phyloP scores from a whole-genome alignment of 2,329 filamentous ascomycete species.

The Amesomyces nigricolor region DNA sequence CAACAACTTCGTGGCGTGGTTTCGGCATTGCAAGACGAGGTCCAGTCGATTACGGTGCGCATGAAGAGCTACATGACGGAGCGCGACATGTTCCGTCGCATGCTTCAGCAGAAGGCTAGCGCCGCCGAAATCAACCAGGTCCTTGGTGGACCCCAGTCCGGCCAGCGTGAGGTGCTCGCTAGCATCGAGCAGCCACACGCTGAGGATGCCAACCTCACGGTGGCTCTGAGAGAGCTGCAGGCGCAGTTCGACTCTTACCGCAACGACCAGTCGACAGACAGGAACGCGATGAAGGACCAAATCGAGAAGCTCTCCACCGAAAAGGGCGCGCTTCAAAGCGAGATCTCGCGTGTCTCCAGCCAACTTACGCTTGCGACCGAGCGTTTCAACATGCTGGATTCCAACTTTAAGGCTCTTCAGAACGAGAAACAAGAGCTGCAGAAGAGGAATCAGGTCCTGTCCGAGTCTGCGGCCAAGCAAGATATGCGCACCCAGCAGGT shows the following conservation, averaged over 20 bases:
- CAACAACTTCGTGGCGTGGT: slow-evolving; percentile 44
- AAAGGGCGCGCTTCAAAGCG: slow-evolving; percentile 74
- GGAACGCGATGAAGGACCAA: slow-evolving; percentile 77
- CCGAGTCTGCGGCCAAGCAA: slow-evolving; percentile 81
- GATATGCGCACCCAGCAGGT: slow-evolving; percentile 87
- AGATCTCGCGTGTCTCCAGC: slow-evolving; percentile 72
- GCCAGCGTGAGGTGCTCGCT: slow-evolving; percentile 47
- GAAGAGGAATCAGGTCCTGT: slow-evolving; percentile 69
- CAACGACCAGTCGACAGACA: slow-evolving; percentile 76
- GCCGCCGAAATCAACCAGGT: slow-evolving; percentile 59
- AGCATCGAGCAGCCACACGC: slow-evolving; percentile 55
- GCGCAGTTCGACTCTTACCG: slow-evolving; percentile 84
- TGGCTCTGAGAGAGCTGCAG: slow-evolving; percentile 81
- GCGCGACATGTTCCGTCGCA: slow-evolving; percentile 94
- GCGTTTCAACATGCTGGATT: slow-evolving; percentile 82
- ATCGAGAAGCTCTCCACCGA: slow-evolving; percentile 75
- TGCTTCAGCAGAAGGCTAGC: slow-evolving; percentile 68
- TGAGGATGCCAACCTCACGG: slow-evolving; percentile 63
- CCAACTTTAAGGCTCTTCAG: slow-evolving; percentile 78
- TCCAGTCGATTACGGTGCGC: slow-evolving; percentile 72
- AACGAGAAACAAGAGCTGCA: slow-evolving; percentile 81
- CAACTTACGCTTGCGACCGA: slow-evolving; percentile 77
- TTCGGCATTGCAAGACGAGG: slow-evolving; percentile 64
- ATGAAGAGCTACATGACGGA: slow-evolving; percentile 93
- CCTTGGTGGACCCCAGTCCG: slow-evolving; percentile 64